Evolutionary conservation across 495 filamentous ascomycete species (phyloP), one percentile per base, ranked within the genome.

Genomic region (Amorphotheca resinae): DNA sequence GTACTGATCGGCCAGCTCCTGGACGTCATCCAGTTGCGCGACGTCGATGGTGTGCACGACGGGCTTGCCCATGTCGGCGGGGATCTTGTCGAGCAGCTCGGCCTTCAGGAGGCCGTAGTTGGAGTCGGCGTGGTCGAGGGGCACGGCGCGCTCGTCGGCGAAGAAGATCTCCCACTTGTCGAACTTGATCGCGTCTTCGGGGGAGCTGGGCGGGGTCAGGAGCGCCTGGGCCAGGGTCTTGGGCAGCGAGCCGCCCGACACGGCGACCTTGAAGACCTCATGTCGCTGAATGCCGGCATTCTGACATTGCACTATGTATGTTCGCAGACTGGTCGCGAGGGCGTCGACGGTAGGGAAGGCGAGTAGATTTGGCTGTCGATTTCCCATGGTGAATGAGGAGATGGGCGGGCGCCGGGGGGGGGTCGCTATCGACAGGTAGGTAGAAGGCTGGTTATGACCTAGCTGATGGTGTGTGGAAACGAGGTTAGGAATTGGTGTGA

Each of bases 111-210:
- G 74, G 33, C 64, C 74, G 64, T 95, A 95, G 66, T 96, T 98
- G 67, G 87, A 94, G 65, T 98, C 93, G 34, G 71, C 68, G 63
- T 96, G 79, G 59, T 88, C 77, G 52, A 95, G 79, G 8, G 93
- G 85, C 22, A 98, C 93, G 21, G 81, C 81, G 51, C 91, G 84
- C 72, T 98, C 91, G 54, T 98, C 91, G 49, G 89, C 89, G 64
- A 95, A 96, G 73, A 95, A 98, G 58, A 98, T 82, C 52, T 96
- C 82, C 91, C 91, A 98, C 57, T 83, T 87, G 56, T 69, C 67
- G 69, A 89, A 95, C 50, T 79, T 67, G 42, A 87, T 62, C 6
- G 64, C 67, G 46, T 85, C 79, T 20, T 79, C 77, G 9, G 65
- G 59, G 26, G 70, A 75, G 45, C 72, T 65, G 14, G 75, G 62